Base-by-base conservation (phyloP, 176 grass and related monocot species). In the Carex parvula region DNA sequence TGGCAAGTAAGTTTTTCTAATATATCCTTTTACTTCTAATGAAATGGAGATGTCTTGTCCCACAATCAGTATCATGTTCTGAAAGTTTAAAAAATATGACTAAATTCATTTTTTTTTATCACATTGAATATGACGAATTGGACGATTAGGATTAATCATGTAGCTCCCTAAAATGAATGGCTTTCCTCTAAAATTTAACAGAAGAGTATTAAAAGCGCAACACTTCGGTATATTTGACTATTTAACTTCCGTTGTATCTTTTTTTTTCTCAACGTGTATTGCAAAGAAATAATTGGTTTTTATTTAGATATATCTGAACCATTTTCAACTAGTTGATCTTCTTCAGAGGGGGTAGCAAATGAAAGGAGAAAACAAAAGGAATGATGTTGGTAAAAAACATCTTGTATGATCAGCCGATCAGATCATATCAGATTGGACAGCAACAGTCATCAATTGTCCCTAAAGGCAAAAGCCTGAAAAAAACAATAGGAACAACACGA, bases 391-490 rank as follows among this genome's bases (percentile, higher is more conserved):
- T 55, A 0, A 57, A 78, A 16, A 17, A 24, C 3, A 57, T 56
- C 26, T 78, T 32, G 6, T 16, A 57, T 30, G 72, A 55, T 54
- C 71, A 76, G n/a, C 7, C 46, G 11, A 44, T 74, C 20, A 74
- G 20, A 57, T 32, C 17, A 56, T 78, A 52, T 78, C 73, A 53
- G 6, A 21, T 71, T 15, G 5, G 22, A 76, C 30, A 14, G 4
- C 13, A 57, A 18, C 52, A 33, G 22, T 78, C 21, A 56, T 32
- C 73, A 78, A 30, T 20, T 57, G 73, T 22, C 73, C 6, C 26
- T 57, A 57, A 57, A 78, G 20, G 14, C 5, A 57, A 78, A 32
- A 30, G 57, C 52, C 73, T 78, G 73, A 78, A 77, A 56, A 57
- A 77, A 57, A 21, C 18, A 74, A 74, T 2, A 52, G 21, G n/a